Evolutionary conservation across 208 protist genomes (phyloP).

Genomic region (Paratrypanosoma confusum): DNA sequence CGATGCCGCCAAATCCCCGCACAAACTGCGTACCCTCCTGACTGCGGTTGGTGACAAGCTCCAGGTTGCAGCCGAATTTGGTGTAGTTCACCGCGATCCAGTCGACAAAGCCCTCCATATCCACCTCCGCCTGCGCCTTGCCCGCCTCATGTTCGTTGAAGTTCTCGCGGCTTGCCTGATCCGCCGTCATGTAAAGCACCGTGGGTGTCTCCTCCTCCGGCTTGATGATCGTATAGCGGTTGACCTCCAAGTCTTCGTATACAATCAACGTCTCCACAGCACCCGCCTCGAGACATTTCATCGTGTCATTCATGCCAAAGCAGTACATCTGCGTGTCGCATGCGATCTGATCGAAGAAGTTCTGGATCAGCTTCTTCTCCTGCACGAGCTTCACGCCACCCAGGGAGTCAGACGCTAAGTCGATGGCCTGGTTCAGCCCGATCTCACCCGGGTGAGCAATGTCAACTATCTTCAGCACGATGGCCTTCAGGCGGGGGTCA

Average conservation of each 20-base stretch:
- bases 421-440: conserved; percentile 99
- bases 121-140: conserved; percentile 85
- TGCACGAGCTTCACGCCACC: conserved; percentile 98
- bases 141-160: conserved; percentile 74
- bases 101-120: conserved; percentile 92
- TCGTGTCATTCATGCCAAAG: conserved; percentile 97
- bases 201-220: conserved; percentile 55
- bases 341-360: conserved; percentile 98
- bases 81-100: conserved; percentile 99
- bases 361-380: conserved; percentile 98
- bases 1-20: conserved; percentile 97
- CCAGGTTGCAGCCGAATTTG: conserved; percentile 94
- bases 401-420: conserved; percentile 93
- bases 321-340: conserved; percentile 98
- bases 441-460: conserved; percentile 99
- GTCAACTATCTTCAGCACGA: conserved; percentile 98
- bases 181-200: conserved; percentile 57
- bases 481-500: conserved; percentile 94
- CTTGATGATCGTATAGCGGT: conserved; percentile 81
- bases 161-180: conserved; percentile 62
- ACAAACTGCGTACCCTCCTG: conserved; percentile 98
- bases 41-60: conserved; percentile 90
- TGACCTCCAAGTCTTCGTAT: conserved; percentile 95
- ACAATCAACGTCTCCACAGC: conserved; percentile 98
- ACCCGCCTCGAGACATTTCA: conserved; percentile 95